phyloP scores from a whole-genome alignment of 345 rosid genomes.

The Ailanthus altissimus region DNA sequence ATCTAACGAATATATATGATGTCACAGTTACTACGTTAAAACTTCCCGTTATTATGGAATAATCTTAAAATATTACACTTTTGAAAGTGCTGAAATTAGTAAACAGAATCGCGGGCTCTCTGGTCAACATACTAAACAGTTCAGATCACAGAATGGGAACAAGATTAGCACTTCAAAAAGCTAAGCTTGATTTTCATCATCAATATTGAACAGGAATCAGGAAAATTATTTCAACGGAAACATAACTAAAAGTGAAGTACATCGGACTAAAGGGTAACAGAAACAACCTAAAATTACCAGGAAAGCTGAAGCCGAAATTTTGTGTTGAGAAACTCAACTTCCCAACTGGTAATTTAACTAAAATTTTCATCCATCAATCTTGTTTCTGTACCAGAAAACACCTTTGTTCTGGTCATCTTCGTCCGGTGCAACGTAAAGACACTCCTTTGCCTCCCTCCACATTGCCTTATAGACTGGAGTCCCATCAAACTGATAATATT shows the following conservation, averaged over 20 bases:
- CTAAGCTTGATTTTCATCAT: neutral
- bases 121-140: neutral
- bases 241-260: conserved; percentile 1
- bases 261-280: neutral
- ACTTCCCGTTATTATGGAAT: too few relatives aligned
- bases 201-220: neutral
- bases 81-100: too few relatives aligned
- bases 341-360: conserved; percentile 1
- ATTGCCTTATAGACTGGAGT: conserved; percentile 67
- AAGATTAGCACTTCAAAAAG: neutral
- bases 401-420: conserved; percentile 62
- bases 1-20: too few relatives aligned
- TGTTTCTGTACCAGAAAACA: conserved; percentile 77
- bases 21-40: too few relatives aligned
- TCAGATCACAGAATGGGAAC: neutral
- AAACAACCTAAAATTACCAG: conserved; percentile 4
- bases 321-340: neutral
- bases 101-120: too few relatives aligned
- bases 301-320: neutral
- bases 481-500: conserved; percentile 75
- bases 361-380: conserved; percentile 36
- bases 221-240: neutral
- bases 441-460: conserved; percentile 93
- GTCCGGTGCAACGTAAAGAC: conserved; percentile 76
- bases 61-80: too few relatives aligned